phyloP scores from a whole-genome alignment of 257 asterid species.

The Scutellaria baicalensis region DNA sequence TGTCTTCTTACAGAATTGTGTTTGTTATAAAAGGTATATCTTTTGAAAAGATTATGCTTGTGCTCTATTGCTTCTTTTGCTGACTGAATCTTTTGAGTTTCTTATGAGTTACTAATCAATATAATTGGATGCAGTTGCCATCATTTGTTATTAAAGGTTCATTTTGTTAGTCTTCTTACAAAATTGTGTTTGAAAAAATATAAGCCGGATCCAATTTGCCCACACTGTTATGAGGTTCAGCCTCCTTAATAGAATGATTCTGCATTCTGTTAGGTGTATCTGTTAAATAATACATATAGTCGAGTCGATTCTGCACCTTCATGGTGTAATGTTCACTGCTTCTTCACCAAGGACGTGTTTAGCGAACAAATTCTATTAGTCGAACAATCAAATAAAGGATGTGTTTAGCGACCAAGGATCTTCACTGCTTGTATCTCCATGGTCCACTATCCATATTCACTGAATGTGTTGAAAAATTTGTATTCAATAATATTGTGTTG shows the following conservation, averaged over 20 bases:
- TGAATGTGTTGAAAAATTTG: not conserved
- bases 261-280: not conserved
- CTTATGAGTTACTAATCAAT: not conserved
- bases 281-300: not conserved
- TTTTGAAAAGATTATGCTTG: too few relatives aligned
- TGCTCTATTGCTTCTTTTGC: too few relatives aligned
- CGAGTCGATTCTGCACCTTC: not conserved
- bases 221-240: not conserved
- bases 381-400: not conserved
- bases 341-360: not conserved
- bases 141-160: not conserved
- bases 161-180: not conserved
- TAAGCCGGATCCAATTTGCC: not conserved
- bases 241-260: not conserved
- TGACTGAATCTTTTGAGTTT: too few relatives aligned
- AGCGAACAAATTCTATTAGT: not conserved
- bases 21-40: too few relatives aligned
- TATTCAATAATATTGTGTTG: not conserved
- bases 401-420: too few relatives aligned
- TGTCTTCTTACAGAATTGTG: not conserved
- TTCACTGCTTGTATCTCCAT: not conserved
- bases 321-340: not conserved
- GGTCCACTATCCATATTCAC: not conserved
- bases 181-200: not conserved
- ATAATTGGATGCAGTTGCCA: not conserved